Base-by-base conservation (phyloP, 169 alveolate genomes). In the Plasmodium vinckei region DNA sequence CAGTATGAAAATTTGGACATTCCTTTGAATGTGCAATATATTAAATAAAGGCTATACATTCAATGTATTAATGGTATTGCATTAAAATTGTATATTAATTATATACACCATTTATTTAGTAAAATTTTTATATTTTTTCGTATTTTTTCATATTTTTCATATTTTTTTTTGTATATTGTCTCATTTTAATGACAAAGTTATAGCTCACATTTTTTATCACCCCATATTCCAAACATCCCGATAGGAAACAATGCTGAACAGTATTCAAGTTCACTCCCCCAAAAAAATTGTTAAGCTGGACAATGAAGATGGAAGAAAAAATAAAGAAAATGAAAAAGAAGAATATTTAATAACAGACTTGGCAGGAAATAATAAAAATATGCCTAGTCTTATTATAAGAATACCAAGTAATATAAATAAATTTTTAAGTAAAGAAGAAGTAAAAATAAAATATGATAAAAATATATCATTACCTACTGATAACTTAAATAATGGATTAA, bases 361-460 rank as follows among this genome's bases (percentile, higher is more conserved):
- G 5, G 51, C 88, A 13, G 88, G 51, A 75, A 47, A 33, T 44
- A 61, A 63, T 15, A 75, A 61, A 63, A 75, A 61, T 17, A 75
- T 75, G 88, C 88, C 88, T 15, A 75, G 88, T 75, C 54, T 75
- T 61, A 44, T 75, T 9, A 56, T 75, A 12, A 64, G 88, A 47
- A 75, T 75, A 23, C 88, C 88, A 13, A 42, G 46, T 13, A 63
- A 75, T 68, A 15, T 75, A 54, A 75, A 75, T 39, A 75, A 75
- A 75, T 75, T 75, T 23, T 75, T 75, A 75, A 75, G 88, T n/a
- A 75, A 75, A 9, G 88, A 75, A 54, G 75, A 75, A 19, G 46
- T 42, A 44, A 75, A 63, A 25, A 75, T 75, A 13, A 27, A 63
- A 5, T 75, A 25, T 63, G 64, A 75, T 21, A 73, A 75, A 75